Percentiles rank a stretch among this genome's conserved stretches.
Conservation (phyloP, 805 yeast genomes). For the Helenozyma rhizophorensis region DNA sequence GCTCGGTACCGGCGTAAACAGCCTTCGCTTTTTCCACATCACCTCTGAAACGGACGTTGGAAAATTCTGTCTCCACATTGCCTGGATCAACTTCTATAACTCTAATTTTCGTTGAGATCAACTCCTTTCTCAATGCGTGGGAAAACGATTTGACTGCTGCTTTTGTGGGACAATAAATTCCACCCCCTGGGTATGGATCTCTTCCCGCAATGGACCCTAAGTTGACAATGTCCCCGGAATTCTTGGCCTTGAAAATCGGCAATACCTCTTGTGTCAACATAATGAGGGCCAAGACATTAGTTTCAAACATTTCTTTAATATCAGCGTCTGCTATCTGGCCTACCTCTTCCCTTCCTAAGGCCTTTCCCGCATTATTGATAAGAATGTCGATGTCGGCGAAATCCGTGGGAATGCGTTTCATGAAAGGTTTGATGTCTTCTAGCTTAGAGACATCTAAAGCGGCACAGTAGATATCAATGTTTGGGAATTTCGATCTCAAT, state of each 20-base stretch:
- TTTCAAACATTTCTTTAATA: conserved; percentile 70
- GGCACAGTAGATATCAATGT: conserved; percentile 55
- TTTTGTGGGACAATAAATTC: conserved; percentile 73
- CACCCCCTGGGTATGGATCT: conserved; percentile 76
- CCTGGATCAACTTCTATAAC: conserved; percentile 77
- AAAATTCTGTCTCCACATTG: conserved; percentile 75
- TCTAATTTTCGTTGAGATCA: conserved; percentile 64
- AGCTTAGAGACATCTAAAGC: conserved; percentile 40
- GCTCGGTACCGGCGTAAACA: conserved; percentile 64
- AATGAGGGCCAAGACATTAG: conserved; percentile 85
- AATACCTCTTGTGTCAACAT: conserved; percentile 77
- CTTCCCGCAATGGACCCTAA: conserved; percentile 77
- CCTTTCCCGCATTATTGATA: conserved; percentile 73
- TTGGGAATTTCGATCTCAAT: conserved; percentile 45
- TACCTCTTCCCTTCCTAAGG: conserved; percentile 71
- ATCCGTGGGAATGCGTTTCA: conserved; percentile 51
- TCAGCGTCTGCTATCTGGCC: conserved; percentile 66
- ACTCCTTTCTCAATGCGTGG: conserved; percentile 69
- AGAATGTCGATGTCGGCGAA: conserved; percentile 63
- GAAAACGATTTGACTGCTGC: conserved; percentile 70
- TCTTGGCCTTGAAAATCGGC: conserved; percentile 63
- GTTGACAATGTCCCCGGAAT: conserved; percentile 70
- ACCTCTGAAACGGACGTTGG: conserved; percentile 60
- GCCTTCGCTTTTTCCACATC: conserved; percentile 56
- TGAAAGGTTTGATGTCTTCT: conserved; percentile 45